A percentile compares a stretch with the other conserved stretches of the same genome.
phyloP scores from a whole-genome alignment of 1,139 yeast species.

The Debaryomyces subglobosus region DNA sequence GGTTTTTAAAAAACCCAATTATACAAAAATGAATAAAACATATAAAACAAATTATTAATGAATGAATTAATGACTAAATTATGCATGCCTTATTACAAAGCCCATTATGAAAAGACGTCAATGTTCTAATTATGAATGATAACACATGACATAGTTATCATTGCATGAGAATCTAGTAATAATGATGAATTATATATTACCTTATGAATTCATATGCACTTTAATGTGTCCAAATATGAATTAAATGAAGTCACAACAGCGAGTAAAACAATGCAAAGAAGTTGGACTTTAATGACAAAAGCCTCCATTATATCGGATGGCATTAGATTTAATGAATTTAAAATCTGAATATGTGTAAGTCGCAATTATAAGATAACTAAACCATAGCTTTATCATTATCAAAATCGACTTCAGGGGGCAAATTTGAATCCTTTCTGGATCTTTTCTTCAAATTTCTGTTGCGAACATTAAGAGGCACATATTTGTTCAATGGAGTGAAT shows the following conservation, averaged over 20 bases:
- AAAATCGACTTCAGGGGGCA: conserved; percentile 42
- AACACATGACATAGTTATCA: background rate
- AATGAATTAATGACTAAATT: background rate
- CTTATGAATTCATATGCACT: background rate
- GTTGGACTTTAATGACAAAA: background rate
- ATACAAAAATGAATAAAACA: conserved; percentile 1
- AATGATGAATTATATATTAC: background rate
- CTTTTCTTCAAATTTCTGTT: conserved; percentile 35
- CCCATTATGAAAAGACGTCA: background rate
- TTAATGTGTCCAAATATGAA: background rate
- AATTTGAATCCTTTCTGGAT: conserved; percentile 58
- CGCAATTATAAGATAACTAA: background rate
- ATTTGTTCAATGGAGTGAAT: background rate
- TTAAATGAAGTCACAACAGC: background rate
- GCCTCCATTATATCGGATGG: background rate
- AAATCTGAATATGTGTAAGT: background rate
- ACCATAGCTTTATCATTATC: conserved; percentile 25
- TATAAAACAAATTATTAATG: background rate
- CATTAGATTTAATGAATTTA: background rate
- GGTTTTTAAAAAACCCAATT: background rate
- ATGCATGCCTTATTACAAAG: background rate
- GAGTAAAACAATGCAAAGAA: background rate
- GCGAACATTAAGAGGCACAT: background rate
- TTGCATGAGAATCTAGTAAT: background rate
- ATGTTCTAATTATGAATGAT: background rate